Conservation (phyloP, 495 filamentous ascomycete species). For the Jackrogersella multiformis region DNA sequence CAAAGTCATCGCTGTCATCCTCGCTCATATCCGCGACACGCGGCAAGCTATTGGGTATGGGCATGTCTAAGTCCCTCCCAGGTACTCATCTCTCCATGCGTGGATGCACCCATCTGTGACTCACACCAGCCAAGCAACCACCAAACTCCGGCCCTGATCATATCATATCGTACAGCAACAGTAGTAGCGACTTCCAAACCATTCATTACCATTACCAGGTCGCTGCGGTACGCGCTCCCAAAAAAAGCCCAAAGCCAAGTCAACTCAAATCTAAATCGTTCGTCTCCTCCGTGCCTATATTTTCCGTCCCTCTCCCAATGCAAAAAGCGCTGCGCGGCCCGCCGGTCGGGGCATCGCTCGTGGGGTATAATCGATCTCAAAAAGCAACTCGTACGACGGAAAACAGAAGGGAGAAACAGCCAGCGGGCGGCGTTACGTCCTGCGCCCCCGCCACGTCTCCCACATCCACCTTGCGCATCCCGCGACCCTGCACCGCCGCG, state of each 20-base stretch:
- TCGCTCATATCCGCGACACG: too few relatives aligned
- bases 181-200: too few relatives aligned
- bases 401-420: neutral
- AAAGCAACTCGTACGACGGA: neutral
- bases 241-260: too few relatives aligned
- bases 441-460: neutral
- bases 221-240: too few relatives aligned
- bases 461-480: conserved; percentile 5
- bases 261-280: conserved; percentile 14
- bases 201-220: neutral
- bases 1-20: neutral
- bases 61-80: neutral
- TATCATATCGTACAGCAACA: neutral
- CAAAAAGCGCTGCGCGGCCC: conserved; percentile 10
- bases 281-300: neutral
- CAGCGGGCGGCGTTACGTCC: conserved; percentile 4
- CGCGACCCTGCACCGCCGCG: neutral
- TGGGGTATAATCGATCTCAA: conserved; percentile 33
- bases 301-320: conserved; percentile 18
- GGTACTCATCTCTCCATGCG: neutral
- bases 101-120: neutral
- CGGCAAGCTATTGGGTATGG: neutral
- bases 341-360: conserved; percentile 13
- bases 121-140: neutral
- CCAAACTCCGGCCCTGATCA: neutral